Conservation (phyloP, 257 asterid genomes). For the Solanum chiquidenum region DNA sequence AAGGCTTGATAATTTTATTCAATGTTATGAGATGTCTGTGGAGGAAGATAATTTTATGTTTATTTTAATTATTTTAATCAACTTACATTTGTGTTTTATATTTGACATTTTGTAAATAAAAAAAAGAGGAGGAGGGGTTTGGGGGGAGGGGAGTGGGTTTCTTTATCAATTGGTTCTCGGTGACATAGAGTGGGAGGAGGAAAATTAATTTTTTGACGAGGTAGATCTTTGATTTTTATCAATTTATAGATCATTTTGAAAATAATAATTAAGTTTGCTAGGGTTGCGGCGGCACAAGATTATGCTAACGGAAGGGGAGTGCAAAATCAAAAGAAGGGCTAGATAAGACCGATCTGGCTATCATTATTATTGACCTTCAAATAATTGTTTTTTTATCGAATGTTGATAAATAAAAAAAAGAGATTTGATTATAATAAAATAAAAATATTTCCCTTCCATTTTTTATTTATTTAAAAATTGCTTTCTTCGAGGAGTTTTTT, state of each 20-base stretch:
- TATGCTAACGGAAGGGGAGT: background rate
- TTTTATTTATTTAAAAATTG: background rate
- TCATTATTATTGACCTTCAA: background rate
- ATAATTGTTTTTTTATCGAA: background rate
- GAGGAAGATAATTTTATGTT: background rate
- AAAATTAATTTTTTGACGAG: background rate
- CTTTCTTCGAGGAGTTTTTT: background rate
- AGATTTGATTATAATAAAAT: background rate
- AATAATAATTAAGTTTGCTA: background rate
- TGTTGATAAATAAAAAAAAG: background rate
- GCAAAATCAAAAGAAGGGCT: background rate
- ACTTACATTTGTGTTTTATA: background rate
- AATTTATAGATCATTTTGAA: background rate
- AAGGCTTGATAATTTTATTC: background rate
- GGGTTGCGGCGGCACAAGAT: background rate
- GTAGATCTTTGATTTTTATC: too few relatives aligned
- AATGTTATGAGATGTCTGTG: background rate
- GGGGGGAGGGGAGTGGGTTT: background rate
- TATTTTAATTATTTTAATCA: background rate
- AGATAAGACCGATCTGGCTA: background rate
- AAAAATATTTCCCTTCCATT: background rate
- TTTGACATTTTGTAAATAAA: background rate
- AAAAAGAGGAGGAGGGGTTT: too few relatives aligned
- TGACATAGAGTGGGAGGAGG: background rate
- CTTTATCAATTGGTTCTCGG: background rate